Conservation (phyloP, 2,329 filamentous ascomycete genomes). For the Alternaria hordeiaustralica region DNA sequence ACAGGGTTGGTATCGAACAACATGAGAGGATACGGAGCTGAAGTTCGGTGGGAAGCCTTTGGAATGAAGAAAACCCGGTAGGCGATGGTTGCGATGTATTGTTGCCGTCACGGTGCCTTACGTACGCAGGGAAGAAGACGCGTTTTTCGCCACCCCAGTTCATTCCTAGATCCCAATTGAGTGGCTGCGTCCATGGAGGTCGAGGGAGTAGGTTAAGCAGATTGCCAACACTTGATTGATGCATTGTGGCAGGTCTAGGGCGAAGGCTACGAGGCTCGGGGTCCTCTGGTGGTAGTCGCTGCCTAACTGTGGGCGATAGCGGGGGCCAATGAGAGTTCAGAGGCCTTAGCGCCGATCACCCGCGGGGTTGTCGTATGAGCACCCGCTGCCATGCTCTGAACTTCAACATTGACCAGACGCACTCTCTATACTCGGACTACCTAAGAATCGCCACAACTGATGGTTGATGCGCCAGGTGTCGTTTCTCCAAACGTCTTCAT, state of each 20-base stretch:
- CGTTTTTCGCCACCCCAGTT: background rate
- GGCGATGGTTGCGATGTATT: background rate
- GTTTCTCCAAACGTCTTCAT: background rate
- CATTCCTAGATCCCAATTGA: background rate
- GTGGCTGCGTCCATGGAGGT: background rate
- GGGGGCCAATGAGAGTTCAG: background rate
- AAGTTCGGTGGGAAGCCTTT: constrained; percentile 18
- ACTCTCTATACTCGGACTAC: background rate
- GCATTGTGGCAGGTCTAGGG: background rate
- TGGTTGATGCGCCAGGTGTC: background rate
- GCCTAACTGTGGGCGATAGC: background rate
- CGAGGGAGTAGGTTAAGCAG: background rate
- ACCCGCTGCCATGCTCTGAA: background rate
- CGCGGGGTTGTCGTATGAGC: background rate
- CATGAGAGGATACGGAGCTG: constrained; percentile 17
- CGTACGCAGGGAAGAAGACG: background rate
- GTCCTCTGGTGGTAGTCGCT: background rate
- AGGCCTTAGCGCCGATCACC: background rate
- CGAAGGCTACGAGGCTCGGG: background rate
- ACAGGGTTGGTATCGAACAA: constrained; percentile 21
- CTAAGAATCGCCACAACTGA: background rate
- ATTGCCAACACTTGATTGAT: background rate
- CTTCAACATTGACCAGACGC: background rate
- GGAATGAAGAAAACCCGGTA: constrained; percentile 4
- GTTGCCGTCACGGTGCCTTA: background rate